A percentile compares a stretch with the other conserved stretches of the same genome.
phyloP scores from a whole-genome alignment of 192 early-diverging fungal genomes.

The Dissophora globulifera region DNA sequence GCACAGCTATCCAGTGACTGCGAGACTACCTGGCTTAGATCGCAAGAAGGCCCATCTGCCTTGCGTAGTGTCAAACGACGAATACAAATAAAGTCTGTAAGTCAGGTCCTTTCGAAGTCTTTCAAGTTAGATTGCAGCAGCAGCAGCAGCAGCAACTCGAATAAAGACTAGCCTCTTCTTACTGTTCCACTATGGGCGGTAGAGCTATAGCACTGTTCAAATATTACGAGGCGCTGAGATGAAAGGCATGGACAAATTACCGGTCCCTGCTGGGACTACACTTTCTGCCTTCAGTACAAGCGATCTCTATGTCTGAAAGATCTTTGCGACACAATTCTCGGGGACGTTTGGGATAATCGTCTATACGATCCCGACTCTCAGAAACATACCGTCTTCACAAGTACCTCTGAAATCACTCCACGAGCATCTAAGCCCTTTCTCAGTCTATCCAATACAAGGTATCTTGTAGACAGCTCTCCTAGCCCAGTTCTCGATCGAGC shows the following conservation, averaged over 20 bases:
- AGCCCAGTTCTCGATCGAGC: slow-evolving; percentile 20
- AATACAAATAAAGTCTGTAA: no score
- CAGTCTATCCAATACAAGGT: slow-evolving; percentile 15
- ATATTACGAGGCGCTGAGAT: neutral
- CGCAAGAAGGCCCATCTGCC: no score
- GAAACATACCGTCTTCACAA: slow-evolving; percentile 19
- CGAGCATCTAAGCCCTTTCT: slow-evolving; percentile 16
- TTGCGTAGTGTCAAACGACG: no score
- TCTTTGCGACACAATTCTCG: slow-evolving; percentile 11
- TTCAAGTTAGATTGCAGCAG: no score
- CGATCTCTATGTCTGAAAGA: slow-evolving; percentile 30
- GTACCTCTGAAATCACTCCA: slow-evolving; percentile 14
- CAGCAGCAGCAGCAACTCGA: no score
- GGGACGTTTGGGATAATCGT: neutral
- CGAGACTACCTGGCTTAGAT: no score
- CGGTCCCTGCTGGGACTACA: neutral
- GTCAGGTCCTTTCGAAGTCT: no score
- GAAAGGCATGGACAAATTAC: slow-evolving; percentile 3
- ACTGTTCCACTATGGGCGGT: no score
- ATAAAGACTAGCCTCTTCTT: no score
- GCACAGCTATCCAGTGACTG: no score
- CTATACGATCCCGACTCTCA: neutral
- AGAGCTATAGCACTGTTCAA: neutral
- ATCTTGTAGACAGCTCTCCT: slow-evolving; percentile 17
- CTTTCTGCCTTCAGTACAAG: slow-evolving; percentile 17